Evolutionary conservation across 1,284 basidiomycete genomes (phyloP), one percentile per base, ranked within the genome.

Genomic region (Moesziomyces antarcticus): DNA sequence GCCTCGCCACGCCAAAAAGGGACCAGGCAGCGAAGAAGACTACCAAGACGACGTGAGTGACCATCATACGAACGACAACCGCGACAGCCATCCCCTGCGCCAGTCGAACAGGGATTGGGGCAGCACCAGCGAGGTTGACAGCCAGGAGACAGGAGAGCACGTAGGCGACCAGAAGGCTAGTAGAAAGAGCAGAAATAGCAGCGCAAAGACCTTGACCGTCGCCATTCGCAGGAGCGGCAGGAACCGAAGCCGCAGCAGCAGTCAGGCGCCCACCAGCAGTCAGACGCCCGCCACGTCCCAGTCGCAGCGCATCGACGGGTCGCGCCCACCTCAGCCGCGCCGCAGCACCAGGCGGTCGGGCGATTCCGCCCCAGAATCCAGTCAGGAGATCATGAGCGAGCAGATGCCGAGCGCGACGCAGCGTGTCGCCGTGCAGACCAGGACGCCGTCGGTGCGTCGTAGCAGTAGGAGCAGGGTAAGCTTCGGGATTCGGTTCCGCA

Each of bases 41-140:
- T 68, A 61, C 51, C 47, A 68, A 68, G 55, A 61, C 57, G 54
- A 61, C 56, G 62, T 65, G 57, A 65, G 62, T 65, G 22, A 42
- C n/a, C 16, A 46, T 13, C 27, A 33, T 18, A 30, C 3, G 20
- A 9, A 47, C 43, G 35, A 48, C 20, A 20, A 51, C 6, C 33
- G 18, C 16, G 33, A 5, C 37, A 18, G 14, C 16, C 37, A 18
- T 16, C 37, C 37, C 6, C 6, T 16, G 18, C 37, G 37, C 2
- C 16, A 40, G 37, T 16, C 37, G 14, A 18, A 40, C 37, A 1
- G 30, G 30, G 13, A 33, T 33, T 33, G 2, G 11, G 10, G 47
- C 8, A 40, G 44, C 27, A 37, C 18, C 22, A 43, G 22, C 22
- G 30, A 11, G 27, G 30, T 33, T 33, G 30, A 33, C 13, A 33